phyloP scores from a whole-genome alignment of 345 rosid genomes.

The Excoecaria agallocha region DNA sequence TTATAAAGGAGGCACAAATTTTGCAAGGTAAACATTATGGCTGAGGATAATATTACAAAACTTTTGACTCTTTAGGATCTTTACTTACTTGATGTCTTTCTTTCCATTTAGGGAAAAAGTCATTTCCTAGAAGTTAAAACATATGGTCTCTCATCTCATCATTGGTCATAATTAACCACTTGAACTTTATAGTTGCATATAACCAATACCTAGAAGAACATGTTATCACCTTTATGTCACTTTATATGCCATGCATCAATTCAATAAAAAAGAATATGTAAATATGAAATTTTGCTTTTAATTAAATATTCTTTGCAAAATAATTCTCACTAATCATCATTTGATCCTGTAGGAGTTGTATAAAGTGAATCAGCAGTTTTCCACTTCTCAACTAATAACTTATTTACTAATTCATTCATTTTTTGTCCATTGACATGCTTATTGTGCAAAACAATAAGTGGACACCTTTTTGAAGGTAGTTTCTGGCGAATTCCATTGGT shows the following conservation, averaged over 20 bases:
- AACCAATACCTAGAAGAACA: conserved; percentile 73
- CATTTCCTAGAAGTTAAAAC: conserved; percentile 71
- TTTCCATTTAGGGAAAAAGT: too few relatives aligned
- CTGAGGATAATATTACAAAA: too few relatives aligned
- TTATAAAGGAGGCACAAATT: too few relatives aligned
- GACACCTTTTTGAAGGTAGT: conserved; percentile 61
- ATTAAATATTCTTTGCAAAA: not conserved
- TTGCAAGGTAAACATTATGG: too few relatives aligned
- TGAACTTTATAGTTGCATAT: conserved; percentile 72
- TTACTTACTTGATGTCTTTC: too few relatives aligned
- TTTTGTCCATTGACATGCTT: conserved; percentile 37
- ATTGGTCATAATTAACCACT: conserved; percentile 58
- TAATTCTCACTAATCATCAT: conserved; percentile 67
- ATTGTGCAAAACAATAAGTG: conserved; percentile 65
- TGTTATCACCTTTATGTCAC: conserved; percentile 22
- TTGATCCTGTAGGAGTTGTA: conserved; percentile 69
- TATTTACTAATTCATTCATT: conserved; percentile 43
- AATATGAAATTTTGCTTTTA: too few relatives aligned
- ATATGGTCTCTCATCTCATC: conserved; percentile 85
- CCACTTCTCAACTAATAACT: conserved; percentile 56
- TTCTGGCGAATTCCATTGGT: conserved; percentile 54
- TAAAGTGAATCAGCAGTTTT: conserved; percentile 58
- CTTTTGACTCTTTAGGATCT: too few relatives aligned
- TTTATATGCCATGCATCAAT: conserved; percentile 18
- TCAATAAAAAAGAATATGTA: not conserved